Base-by-base conservation (phyloP, 768 basidiomycete genomes). In the Lactifluus echinatus region DNA sequence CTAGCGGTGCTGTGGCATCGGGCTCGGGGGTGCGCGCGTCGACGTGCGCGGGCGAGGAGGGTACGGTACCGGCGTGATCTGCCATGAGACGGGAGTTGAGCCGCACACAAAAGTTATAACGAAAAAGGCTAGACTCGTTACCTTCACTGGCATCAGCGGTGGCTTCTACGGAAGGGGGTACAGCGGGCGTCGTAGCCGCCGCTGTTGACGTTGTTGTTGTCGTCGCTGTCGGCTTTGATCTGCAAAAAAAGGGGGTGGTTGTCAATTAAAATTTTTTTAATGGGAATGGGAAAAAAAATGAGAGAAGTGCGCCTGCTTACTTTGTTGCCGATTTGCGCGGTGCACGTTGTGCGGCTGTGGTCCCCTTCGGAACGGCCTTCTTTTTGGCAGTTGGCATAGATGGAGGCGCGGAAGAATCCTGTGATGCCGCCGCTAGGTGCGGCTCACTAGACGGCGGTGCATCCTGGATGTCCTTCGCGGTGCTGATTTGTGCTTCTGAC, bases 241-340 rank as follows among this genome's bases (percentile, higher is more conserved):
- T 59, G 15, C 26, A 11, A 19, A 23, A 26, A 34, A 36, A 4
- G 19, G 19, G n/a, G n/a, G n/a, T n/a, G n/a, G n/a, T n/a, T n/a
- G n/a, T n/a, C n/a, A 24, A 46, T 31, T 0, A 14, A 23, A 29
- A 5, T 26, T 8, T n/a, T n/a, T n/a, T n/a, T n/a, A 28, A 45
- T 12, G 14, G 4, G 7, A 15, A 23, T 5, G 23, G 12, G 33
- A 14, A n/a, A n/a, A 17, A 21, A 28, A 8, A 7, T 45, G 47
- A 10, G 34, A 23, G 12, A 28, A 10, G 40, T 14, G 45, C 10
- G 17, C 17, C 17, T 19, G 34, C 53, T 45, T 53, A 72, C 71
- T 71, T 72, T 19, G 68, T 34, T 11, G 54, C 61, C 34, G 66
- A 66, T 61, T 70, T 72, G 47, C 68, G 60, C 28, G 65, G 65